phyloP scores from a whole-genome alignment of 805 yeast species.

The Lipomyces chichibuensis region DNA sequence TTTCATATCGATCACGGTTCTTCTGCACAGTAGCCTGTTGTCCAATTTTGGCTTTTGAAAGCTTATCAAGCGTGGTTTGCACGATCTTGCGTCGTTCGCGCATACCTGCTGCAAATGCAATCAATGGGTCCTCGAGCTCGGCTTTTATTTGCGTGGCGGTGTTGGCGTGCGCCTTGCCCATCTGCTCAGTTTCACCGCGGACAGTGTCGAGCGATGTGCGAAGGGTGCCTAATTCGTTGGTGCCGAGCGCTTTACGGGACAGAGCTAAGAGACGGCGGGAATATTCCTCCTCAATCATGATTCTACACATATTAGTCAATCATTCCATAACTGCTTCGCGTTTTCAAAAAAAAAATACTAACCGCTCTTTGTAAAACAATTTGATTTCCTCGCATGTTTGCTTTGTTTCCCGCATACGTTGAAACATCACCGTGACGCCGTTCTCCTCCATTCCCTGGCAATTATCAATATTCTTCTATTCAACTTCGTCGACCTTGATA shows the following conservation, averaged over 20 bases:
- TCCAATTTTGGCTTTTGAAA: slow-evolving; percentile 52
- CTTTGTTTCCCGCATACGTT: slow-evolving; percentile 61
- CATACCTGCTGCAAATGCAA: slow-evolving; percentile 55
- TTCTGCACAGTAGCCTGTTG: slow-evolving; percentile 46
- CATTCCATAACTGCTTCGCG: slow-evolving; percentile 21
- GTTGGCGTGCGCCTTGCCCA: slow-evolving; percentile 60
- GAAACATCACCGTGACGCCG: slow-evolving; percentile 60
- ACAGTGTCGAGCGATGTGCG: slow-evolving; percentile 63
- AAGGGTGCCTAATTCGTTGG: slow-evolving; percentile 62
- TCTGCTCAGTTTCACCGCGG: slow-evolving; percentile 59
- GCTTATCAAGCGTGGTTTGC: slow-evolving; percentile 59
- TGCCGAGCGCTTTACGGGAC: slow-evolving; percentile 56
- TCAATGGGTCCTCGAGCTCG: slow-evolving; percentile 57
- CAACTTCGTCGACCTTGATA: too few species aligned
- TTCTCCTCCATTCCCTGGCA: slow-evolving; percentile 57
- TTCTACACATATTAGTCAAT: slow-evolving; percentile 48
- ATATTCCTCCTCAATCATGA: slow-evolving; percentile 74
- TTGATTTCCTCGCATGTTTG: slow-evolving; percentile 59
- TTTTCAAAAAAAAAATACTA: not conserved
- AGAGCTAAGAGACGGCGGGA: slow-evolving; percentile 57
- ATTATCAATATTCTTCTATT: not conserved
- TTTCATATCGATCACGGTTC: slow-evolving; percentile 54
- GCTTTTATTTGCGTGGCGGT: slow-evolving; percentile 55
- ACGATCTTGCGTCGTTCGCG: slow-evolving; percentile 59
- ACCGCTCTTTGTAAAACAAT: slow-evolving; percentile 55